Conservation (phyloP, 116 monocot species). For the Phalaenopsis hybrid region DNA sequence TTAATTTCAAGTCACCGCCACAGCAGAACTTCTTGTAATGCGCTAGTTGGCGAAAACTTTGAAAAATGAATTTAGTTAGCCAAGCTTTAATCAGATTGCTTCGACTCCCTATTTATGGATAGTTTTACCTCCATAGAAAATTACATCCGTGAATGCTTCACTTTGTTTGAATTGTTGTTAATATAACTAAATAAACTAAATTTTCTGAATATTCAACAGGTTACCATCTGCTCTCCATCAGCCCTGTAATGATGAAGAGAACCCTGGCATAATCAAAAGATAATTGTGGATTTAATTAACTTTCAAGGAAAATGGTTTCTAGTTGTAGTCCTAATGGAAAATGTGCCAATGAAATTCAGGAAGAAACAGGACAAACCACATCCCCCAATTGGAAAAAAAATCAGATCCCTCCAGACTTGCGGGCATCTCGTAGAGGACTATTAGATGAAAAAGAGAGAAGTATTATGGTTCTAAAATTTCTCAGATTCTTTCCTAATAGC, state of each 20-base stretch:
- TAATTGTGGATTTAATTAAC: neutral
- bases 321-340: conserved; percentile 22
- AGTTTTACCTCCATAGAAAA: too few relatives aligned
- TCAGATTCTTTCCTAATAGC: conserved; percentile 7
- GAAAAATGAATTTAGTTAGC: neutral
- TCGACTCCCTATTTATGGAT: neutral
- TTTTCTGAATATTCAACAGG: neutral
- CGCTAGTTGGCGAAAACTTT: neutral
- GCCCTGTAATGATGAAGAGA: neutral
- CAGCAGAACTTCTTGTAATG: neutral
- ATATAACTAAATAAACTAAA: neutral
- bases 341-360: conserved; percentile 19
- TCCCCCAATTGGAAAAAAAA: conserved; percentile 7
- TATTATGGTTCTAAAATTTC: conserved; percentile 14
- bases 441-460: conserved; percentile 15
- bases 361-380: neutral
- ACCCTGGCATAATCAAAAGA: neutral
- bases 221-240: neutral
- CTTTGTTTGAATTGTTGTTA: neutral
- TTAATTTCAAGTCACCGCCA: too few relatives aligned
- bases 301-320: conserved; percentile 16
- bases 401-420: conserved; percentile 10
- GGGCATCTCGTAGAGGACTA: conserved; percentile 20
- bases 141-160: neutral
- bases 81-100: neutral